Base-by-base conservation (phyloP, 2,329 filamentous ascomycete species). In the Clonostachys byssicola region DNA sequence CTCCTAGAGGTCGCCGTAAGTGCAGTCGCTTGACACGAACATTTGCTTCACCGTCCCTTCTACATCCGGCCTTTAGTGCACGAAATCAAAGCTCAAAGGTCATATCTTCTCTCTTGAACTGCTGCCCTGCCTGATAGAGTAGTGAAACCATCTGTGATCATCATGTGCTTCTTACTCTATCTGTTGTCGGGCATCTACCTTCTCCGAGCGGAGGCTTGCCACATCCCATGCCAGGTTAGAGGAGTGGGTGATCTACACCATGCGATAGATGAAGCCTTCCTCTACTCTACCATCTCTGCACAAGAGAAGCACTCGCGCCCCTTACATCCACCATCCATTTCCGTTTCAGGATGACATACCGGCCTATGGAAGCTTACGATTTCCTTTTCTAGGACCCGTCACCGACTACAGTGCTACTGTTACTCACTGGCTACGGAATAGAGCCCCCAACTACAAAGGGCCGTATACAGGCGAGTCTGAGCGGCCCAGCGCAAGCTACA, bases 331-430 rank as follows among this genome's bases (percentile, higher is more conserved):
- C 23, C 23, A 30, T 30, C 23, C 23, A 30, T 30, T 30, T 30
- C 23, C 23, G 23, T 10, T 10, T 30, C 23, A 30, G 23, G 23
- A 30, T 30, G 23, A 30, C 23, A 30, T 30, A 30, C 23, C 23
- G 2, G 23, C 9, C 23, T 4, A 30, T 30, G 23, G 36, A 39
- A 18, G 36, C 36, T 39, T n/a, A 6, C 6, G 18, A 36, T 17
- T 34, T 5, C n/a, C 33, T 43, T 34, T 8, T 33, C 45, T 52
- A 95, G 90, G 91, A 53, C 88, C 91, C 41, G 89, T 95, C 13
- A 96, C 92, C 41, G 92, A 96, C 67, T 96, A 96, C 77, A 88
- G 90, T 59, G 86, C 92, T 20, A 94, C 90, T 10, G 81, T 95
- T 64, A 85, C 88, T 45, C 89, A 95, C 67, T 99, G 90, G 89